Evolutionary conservation across 2,329 filamentous ascomycete genomes (phyloP).

Genomic region (Phaeosphaeriaceae sp.): DNA sequence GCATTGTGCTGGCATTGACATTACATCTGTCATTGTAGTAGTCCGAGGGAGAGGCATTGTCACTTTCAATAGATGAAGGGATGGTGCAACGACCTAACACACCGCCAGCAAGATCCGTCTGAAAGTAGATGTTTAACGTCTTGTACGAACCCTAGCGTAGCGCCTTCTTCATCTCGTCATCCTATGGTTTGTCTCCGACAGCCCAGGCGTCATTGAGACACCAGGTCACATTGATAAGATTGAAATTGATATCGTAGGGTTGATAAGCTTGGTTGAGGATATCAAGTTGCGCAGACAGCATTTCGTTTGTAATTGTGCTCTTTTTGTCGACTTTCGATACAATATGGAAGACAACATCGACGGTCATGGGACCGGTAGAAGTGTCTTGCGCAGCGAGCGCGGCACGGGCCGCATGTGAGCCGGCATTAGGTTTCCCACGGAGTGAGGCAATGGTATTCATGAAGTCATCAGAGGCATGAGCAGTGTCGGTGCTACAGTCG

Average conservation of each 20-base stretch:
- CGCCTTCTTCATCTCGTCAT: constrained; percentile 59
- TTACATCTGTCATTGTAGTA: constrained; percentile 65
- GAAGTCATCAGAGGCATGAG: constrained; percentile 48
- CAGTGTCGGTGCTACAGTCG: constrained; percentile 51
- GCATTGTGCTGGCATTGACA: constrained; percentile 63
- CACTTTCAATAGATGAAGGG: constrained; percentile 49
- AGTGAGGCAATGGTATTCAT: constrained; percentile 46
- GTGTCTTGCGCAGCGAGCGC: constrained; percentile 28
- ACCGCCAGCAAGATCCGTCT: constrained; percentile 57
- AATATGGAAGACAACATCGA: constrained; percentile 56
- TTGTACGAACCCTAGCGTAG: constrained; percentile 61
- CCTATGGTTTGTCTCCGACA: constrained; percentile 52
- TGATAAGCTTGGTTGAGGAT: constrained; percentile 54
- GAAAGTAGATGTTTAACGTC: constrained; percentile 66
- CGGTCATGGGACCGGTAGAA: constrained; percentile 36
- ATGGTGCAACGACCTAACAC: constrained; percentile 64
- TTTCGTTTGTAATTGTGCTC: constrained; percentile 49
- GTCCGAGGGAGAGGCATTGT: constrained; percentile 42
- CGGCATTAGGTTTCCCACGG: constrained; percentile 32
- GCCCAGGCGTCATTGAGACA: constrained; percentile 64
- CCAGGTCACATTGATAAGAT: constrained; percentile 56
- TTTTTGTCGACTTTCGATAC: constrained; percentile 47
- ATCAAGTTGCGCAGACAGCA: constrained; percentile 48
- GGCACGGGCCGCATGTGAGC: constrained; percentile 38
- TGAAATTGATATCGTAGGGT: constrained; percentile 60